Evolutionary conservation across 2,329 filamentous ascomycete species (phyloP).

Genomic region (Bimuria novae-zelandiae): DNA sequence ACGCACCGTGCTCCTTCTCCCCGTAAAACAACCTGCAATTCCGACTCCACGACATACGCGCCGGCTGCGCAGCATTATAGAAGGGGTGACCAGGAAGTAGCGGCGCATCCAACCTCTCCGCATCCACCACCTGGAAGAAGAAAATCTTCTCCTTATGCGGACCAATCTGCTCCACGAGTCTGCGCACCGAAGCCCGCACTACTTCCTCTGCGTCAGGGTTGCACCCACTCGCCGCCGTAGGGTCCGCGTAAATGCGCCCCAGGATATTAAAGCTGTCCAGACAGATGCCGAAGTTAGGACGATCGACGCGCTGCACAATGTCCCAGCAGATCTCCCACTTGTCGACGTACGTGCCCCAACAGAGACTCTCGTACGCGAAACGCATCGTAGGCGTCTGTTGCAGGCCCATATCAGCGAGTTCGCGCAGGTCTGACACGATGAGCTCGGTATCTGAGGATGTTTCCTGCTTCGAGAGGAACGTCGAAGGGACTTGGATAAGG

Average conservation of each 20-base stretch:
- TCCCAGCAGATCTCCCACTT: slow-evolving; percentile 76
- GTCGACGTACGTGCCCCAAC: slow-evolving; percentile 71
- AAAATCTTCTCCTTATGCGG: slow-evolving; percentile 68
- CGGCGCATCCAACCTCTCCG: slow-evolving; percentile 64
- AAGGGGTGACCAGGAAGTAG: slow-evolving; percentile 62
- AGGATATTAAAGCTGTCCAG: slow-evolving; percentile 81
- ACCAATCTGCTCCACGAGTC: slow-evolving; percentile 57
- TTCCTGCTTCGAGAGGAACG: slow-evolving; percentile 63
- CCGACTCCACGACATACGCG: slow-evolving; percentile 77
- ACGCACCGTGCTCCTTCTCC: slow-evolving; percentile 64
- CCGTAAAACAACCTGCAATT: slow-evolving; percentile 75
- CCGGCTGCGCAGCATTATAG: slow-evolving; percentile 61
- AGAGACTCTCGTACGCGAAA: slow-evolving; percentile 75
- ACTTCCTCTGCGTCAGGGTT: slow-evolving; percentile 60
- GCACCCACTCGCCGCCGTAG: slow-evolving; percentile 57
- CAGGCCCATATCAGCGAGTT: slow-evolving; percentile 70
- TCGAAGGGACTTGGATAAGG: slow-evolving; percentile 75
- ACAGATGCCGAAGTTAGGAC: slow-evolving; percentile 75
- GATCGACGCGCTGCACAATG: slow-evolving; percentile 66
- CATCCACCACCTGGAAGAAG: slow-evolving; percentile 78
- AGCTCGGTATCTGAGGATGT: slow-evolving; percentile 58
- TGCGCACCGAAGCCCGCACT: slow-evolving; percentile 59
- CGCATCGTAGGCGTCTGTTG: slow-evolving; percentile 61
- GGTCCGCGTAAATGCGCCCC: slow-evolving; percentile 72
- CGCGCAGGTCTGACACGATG: slow-evolving; percentile 65